Percentiles rank a stretch among this genome's conserved stretches.
phyloP scores from a whole-genome alignment of 2,329 filamentous ascomycete species.

The Aureobasidium leucospermi region DNA sequence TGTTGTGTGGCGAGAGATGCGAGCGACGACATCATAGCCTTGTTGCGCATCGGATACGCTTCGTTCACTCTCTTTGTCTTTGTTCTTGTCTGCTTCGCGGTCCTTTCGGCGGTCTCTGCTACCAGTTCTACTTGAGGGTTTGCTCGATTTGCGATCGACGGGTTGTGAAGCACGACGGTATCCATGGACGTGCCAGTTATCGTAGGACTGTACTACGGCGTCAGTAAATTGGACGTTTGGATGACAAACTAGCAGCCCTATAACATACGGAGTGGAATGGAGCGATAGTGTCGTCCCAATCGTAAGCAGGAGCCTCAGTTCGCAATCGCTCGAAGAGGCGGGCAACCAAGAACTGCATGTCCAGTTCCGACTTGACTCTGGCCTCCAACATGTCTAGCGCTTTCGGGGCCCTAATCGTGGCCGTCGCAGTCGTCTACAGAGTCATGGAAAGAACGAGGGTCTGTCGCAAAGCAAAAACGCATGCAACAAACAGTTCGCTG shows the following conservation, averaged over 20 bases:
- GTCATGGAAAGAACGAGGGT: not conserved
- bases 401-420: not conserved
- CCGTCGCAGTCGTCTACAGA: constrained; percentile 4
- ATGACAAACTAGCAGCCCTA: not conserved
- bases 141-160: constrained; percentile 13
- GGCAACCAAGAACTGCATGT: constrained; percentile 14
- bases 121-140: not conserved
- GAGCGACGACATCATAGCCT: constrained; percentile 58
- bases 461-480: not conserved
- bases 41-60: not conserved
- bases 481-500: not conserved
- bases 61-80: constrained; percentile 1
- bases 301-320: constrained; percentile 28
- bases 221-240: not conserved
- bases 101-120: constrained; percentile 7
- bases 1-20: constrained; percentile 73
- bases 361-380: constrained; percentile 14
- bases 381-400: constrained; percentile 12
- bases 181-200: constrained; percentile 65
- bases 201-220: constrained; percentile 57
- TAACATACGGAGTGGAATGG: constrained; percentile 39
- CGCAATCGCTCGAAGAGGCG: constrained; percentile 28
- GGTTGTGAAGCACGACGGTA: constrained; percentile 20
- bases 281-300: constrained; percentile 30
- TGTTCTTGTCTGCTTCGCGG: not conserved